phyloP scores from a whole-genome alignment of 1,284 basidiomycete species.

The Pyrrhoderma lamaoense region DNA sequence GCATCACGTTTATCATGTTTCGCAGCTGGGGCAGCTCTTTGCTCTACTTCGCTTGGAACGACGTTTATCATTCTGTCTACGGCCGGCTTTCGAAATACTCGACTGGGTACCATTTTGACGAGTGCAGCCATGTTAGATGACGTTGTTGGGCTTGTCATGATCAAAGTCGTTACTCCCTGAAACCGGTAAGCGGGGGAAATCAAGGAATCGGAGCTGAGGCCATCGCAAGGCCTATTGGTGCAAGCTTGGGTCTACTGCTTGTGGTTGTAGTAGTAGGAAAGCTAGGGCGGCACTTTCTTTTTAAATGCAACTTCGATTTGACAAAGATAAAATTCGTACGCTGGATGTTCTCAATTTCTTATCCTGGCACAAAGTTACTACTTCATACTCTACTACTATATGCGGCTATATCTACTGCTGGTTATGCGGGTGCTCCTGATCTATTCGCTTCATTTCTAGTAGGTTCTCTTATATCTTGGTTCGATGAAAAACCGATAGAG shows the following conservation, averaged over 20 bases:
- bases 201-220: no score
- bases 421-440: slow-evolving; percentile 24
- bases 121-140: slow-evolving; percentile 50
- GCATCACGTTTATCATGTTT: slow-evolving; percentile 39
- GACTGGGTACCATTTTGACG: slow-evolving; percentile 42
- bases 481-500: no score
- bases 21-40: slow-evolving; percentile 43
- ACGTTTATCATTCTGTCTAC: slow-evolving; percentile 38
- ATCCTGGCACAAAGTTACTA: no score
- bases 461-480: slow-evolving; percentile 2
- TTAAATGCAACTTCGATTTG: no score
- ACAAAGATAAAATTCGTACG: no score
- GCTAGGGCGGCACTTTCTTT: no score
- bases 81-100: slow-evolving; percentile 34
- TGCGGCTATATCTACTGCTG: neutral
- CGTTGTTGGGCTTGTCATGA: slow-evolving; percentile 45
- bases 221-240: no score
- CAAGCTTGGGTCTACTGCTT: no score
- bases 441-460: slow-evolving; percentile 28
- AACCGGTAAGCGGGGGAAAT: no score
- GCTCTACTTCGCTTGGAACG: slow-evolving; percentile 47
- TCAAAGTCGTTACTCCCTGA: slow-evolving; percentile 36
- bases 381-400: neutral
- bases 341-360: no score
- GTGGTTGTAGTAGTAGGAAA: no score